Evolutionary conservation across 805 yeast genomes (phyloP).

Genomic region (Yarrowia sp.): DNA sequence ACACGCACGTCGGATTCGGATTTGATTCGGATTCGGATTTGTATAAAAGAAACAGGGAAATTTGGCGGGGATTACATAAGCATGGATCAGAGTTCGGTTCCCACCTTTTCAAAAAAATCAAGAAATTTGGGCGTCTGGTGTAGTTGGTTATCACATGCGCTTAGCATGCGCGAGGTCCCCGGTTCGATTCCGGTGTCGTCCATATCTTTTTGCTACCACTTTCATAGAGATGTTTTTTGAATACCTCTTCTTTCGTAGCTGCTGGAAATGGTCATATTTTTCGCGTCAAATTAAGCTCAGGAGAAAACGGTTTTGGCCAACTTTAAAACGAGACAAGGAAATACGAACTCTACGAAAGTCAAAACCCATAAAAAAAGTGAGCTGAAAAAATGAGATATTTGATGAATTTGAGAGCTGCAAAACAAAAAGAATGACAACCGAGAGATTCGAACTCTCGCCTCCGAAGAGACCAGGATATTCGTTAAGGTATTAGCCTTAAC

Average conservation of each 20-base stretch:
- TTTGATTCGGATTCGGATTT: no score
- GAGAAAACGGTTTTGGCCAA: neutral
- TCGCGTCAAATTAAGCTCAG: neutral
- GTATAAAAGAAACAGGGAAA: no score
- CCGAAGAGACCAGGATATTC: constrained; percentile 24
- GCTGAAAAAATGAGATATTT: neutral
- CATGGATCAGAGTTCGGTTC: neutral
- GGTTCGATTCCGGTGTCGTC: constrained; percentile 24
- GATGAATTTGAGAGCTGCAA: neutral
- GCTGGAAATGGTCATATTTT: neutral
- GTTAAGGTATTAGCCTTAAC: constrained; percentile 23
- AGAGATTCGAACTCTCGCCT: constrained; percentile 24
- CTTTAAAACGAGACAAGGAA: neutral
- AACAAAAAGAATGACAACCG: neutral
- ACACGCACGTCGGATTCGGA: no score
- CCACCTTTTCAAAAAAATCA: neutral
- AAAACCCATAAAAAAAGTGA: neutral
- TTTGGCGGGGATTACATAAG: neutral
- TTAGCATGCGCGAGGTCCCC: constrained; percentile 24
- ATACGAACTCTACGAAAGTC: neutral
- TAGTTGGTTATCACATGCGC: constrained; percentile 23
- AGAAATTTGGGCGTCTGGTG: constrained; percentile 16
- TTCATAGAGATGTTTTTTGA: no score
- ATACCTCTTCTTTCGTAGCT: no score
- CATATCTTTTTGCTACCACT: neutral